Conservation (phyloP, 2,329 filamentous ascomycete genomes). For the Fusarium newnesense region DNA sequence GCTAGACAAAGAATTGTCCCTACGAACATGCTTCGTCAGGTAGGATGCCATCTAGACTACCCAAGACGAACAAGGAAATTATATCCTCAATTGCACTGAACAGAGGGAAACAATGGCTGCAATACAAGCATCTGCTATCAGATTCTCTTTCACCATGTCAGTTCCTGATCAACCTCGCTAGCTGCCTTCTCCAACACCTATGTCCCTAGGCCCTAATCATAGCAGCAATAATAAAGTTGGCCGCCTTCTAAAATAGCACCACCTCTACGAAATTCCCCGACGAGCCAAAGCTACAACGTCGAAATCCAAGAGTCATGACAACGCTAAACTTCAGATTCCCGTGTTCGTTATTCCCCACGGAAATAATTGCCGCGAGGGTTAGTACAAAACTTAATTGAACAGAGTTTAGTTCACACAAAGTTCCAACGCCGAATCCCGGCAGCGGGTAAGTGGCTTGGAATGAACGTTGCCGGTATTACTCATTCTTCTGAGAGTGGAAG, state of each 20-base stretch:
- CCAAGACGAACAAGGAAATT: background rate
- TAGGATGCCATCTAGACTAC: no score
- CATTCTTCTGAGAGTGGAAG: rapidly evolving
- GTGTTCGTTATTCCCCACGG: background rate
- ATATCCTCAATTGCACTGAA: rapidly evolving
- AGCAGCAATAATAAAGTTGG: background rate
- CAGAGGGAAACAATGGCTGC: background rate
- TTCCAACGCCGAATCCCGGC: background rate
- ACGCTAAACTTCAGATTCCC: background rate
- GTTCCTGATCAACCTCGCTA: no score
- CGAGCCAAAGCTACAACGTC: background rate
- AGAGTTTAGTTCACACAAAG: background rate
- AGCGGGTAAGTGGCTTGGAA: conserved; percentile 1
- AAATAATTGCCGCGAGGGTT: background rate
- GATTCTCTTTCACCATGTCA: background rate
- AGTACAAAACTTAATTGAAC: background rate
- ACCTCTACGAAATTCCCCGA: background rate
- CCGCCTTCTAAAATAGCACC: background rate
- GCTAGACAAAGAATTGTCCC: background rate
- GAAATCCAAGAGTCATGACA: background rate
- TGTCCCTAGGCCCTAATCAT: rapidly evolving
- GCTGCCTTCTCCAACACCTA: background rate
- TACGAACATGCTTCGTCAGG: rapidly evolving
- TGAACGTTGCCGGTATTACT: background rate
- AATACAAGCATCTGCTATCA: background rate